phyloP scores from a whole-genome alignment of 139 green algal species.

The Deuterostichococcus epilithicus region DNA sequence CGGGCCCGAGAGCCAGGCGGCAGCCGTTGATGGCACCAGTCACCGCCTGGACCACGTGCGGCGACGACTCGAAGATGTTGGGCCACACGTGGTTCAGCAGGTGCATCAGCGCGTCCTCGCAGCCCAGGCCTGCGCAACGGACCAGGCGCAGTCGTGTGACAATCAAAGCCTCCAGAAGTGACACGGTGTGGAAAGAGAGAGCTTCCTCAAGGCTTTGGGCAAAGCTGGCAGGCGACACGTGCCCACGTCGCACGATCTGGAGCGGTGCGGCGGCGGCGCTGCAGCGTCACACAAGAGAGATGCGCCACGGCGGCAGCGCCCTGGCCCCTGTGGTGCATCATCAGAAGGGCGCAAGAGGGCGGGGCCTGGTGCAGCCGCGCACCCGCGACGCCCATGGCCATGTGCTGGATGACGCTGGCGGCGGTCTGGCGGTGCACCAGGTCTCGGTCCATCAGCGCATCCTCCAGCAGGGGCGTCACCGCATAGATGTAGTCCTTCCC shows the following conservation, averaged over 20 bases:
- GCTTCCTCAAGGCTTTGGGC: no score
- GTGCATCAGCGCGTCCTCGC: conserved; percentile 94
- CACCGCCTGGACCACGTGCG: conserved; percentile 92
- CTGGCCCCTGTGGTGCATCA: no score
- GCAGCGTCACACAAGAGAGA: no score
- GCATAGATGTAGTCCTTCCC: conserved; percentile 99
- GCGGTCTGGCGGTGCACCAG: conserved; percentile 97
- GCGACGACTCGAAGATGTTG: conserved; percentile 97
- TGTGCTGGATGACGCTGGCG: conserved; percentile 84
- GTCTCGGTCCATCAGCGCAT: conserved; percentile 94
- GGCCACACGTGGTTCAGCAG: conserved; percentile 98
- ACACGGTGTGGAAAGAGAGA: no score
- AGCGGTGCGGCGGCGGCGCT: no score
- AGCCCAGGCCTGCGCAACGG: conserved; percentile 76
- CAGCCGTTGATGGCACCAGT: conserved; percentile 89
- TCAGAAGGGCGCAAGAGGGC: no score
- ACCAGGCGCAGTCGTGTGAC: no score
- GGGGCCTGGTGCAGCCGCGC: no score
- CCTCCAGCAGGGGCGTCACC: conserved; percentile 92
- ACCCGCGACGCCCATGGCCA: conserved; percentile 66
- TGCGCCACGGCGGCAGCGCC: no score
- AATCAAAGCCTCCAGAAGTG: no score
- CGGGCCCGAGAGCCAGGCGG: conserved; percentile 81
- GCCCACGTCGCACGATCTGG: no score
- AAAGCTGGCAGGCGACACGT: no score